Conservation (phyloP, 441 rosid genomes). For the Jatropha multifida region DNA sequence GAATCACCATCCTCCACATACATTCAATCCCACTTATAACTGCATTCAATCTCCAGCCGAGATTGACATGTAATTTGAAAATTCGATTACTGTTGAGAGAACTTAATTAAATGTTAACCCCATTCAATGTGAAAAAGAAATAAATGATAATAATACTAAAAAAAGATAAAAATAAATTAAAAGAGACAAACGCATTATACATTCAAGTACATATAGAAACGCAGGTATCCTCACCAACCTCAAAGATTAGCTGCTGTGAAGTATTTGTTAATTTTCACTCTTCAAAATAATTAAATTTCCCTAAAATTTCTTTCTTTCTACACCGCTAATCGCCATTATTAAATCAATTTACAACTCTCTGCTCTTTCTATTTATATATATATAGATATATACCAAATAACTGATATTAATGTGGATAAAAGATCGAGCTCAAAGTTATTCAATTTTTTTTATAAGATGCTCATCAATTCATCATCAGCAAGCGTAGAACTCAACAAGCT, state of each 20-base stretch:
- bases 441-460: neutral
- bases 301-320: neutral
- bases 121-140: too few species aligned
- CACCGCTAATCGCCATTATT: conserved; percentile 20
- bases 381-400: neutral
- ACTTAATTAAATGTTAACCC: too few species aligned
- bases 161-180: neutral
- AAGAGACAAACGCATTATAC: conserved; percentile 5
- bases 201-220: neutral
- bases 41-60: too few species aligned
- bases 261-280: conserved; percentile 20
- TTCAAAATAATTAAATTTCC: conserved; percentile 9
- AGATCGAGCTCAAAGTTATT: neutral
- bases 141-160: neutral
- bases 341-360: conserved; percentile 13
- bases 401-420: neutral
- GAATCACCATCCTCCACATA: too few species aligned
- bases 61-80: too few species aligned
- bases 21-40: too few species aligned
- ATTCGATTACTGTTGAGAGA: too few species aligned
- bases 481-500: conserved; percentile 75
- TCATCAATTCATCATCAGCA: conserved; percentile 34
- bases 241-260: conserved; percentile 30
- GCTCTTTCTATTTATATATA: neutral
- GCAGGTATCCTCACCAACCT: conserved; percentile 8